Conservation (phyloP, 306 rosid species). For the Vigna nakashimae region DNA sequence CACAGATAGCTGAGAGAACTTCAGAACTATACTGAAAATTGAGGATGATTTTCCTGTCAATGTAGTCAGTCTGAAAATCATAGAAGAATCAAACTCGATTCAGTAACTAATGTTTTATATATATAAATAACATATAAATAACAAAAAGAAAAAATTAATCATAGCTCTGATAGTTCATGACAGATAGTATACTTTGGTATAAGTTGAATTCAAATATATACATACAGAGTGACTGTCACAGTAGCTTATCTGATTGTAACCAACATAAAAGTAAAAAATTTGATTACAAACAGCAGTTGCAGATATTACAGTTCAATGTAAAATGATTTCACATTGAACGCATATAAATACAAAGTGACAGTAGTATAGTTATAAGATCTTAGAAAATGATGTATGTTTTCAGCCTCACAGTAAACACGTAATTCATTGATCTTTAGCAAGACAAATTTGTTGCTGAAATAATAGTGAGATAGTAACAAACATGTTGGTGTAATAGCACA, state of each 20-base stretch:
- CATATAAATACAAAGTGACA: background rate
- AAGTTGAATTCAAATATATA: background rate
- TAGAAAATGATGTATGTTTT: too few species aligned
- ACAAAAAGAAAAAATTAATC: background rate
- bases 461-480: background rate
- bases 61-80: constrained; percentile 36
- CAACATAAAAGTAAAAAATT: too few species aligned
- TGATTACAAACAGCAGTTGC: too few species aligned
- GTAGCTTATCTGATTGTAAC: background rate
- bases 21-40: constrained; percentile 39
- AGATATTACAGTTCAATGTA: too few species aligned
- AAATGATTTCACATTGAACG: too few species aligned
- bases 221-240: too few species aligned
- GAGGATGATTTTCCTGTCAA: constrained; percentile 11
- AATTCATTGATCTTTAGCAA: background rate
- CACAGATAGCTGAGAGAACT: constrained; percentile 29
- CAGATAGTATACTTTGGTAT: background rate
- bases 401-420: background rate
- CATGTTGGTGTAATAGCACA: background rate
- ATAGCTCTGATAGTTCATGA: background rate
- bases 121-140: background rate
- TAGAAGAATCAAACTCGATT: constrained; percentile 23
- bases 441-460: background rate
- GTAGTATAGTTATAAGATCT: background rate
- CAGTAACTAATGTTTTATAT: constrained; percentile 15